Conservation (phyloP, 371 early-diverging fungal genomes). For the Thermomucor indicae-seudaticae region DNA sequence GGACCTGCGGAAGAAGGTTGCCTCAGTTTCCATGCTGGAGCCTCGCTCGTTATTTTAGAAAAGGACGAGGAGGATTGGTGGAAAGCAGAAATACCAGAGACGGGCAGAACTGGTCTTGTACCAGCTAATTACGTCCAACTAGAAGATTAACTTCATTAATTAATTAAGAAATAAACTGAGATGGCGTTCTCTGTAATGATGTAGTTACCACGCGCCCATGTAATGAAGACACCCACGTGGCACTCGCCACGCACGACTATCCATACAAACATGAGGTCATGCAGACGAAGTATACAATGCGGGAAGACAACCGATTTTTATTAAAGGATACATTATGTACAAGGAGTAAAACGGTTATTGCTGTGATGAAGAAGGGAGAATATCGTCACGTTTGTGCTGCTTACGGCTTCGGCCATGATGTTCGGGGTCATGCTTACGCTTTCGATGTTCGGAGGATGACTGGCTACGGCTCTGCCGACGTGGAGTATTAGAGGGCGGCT, state of each 20-base stretch:
- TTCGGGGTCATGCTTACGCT: slow-evolving; percentile 1
- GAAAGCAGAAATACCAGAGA: slow-evolving; percentile 8
- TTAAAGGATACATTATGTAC: too few relatives aligned
- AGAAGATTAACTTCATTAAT: not conserved
- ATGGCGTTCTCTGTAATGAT: not conserved
- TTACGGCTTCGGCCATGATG: too few relatives aligned
- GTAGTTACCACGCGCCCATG: too few relatives aligned
- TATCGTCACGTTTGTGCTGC: not conserved
- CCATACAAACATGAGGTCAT: too few relatives aligned
- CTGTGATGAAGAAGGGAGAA: not conserved
- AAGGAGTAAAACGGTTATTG: too few relatives aligned
- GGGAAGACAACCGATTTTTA: not conserved
- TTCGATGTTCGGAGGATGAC: too few relatives aligned
- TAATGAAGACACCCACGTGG: too few relatives aligned
- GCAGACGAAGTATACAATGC: too few relatives aligned
- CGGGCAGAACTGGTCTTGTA: slow-evolving; percentile 14
- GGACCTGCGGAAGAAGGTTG: slow-evolving; percentile 31
- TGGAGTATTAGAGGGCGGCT: slow-evolving; percentile 1
- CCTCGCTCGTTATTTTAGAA: slow-evolving; percentile 16
- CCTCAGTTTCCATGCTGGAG: slow-evolving; percentile 26
- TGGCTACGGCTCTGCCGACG: too few relatives aligned
- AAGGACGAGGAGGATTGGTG: slow-evolving; percentile 25
- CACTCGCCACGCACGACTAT: too few relatives aligned
- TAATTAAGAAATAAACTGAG: not conserved
- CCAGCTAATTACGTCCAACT: slow-evolving; percentile 17